A percentile compares a stretch with the other conserved stretches of the same genome.
Conservation (phyloP, 495 filamentous ascomycete genomes). For the Podospora fimiseda region DNA sequence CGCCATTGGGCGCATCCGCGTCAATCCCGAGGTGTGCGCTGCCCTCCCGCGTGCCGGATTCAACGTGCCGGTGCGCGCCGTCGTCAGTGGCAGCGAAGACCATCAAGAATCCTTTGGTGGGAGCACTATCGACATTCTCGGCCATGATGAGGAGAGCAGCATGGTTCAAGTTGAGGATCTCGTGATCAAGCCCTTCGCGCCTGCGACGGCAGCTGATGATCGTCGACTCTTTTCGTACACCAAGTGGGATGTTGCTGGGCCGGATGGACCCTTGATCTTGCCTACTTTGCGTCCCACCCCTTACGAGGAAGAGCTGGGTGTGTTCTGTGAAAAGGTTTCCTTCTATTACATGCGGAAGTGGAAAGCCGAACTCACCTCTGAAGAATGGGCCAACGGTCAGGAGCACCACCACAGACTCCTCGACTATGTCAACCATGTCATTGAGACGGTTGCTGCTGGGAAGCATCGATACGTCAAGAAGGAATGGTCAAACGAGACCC, state of each 20-base stretch:
- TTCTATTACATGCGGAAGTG: constrained; percentile 3
- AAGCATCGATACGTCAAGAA: constrained; percentile 5
- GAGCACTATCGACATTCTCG: constrained; percentile 6
- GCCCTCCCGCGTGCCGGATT: not conserved
- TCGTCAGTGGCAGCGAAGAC: not conserved
- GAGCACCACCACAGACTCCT: constrained; percentile 6
- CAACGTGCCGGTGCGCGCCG: not conserved
- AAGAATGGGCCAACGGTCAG: constrained; percentile 4
- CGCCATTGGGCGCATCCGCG: constrained; percentile 10
- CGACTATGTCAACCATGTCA: constrained; percentile 9
- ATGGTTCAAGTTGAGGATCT: constrained; percentile 18
- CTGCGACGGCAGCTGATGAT: constrained; percentile 9
- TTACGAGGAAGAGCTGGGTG: not conserved
- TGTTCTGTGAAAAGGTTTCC: not conserved
- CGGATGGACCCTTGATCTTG: not conserved
- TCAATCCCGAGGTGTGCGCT: constrained; percentile 13
- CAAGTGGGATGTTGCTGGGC: not conserved
- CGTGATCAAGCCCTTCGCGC: constrained; percentile 4
- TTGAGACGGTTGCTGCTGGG: not conserved
- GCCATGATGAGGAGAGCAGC: not conserved
- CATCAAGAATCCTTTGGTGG: constrained; percentile 6
- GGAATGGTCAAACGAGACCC: constrained; percentile 9
- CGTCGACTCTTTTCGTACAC: constrained; percentile 6
- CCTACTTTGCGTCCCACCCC: not conserved
- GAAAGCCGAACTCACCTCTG: not conserved